Conservation (phyloP, 768 basidiomycete species). For the Pleurotus tuoliensis region DNA sequence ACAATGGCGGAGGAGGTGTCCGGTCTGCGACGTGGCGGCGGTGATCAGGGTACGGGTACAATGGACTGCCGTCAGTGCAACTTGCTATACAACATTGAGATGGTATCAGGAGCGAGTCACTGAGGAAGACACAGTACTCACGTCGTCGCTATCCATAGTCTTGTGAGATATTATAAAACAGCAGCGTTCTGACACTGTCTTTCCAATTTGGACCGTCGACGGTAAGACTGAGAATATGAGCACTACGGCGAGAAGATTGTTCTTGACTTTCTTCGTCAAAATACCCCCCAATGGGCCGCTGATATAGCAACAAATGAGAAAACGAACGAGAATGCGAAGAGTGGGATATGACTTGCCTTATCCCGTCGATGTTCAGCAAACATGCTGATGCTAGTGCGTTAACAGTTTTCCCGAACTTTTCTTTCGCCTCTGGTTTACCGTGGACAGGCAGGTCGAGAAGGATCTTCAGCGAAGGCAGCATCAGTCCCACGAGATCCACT, state of each 20-base stretch:
- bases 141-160: slow-evolving; percentile 66
- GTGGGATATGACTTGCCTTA: slow-evolving; percentile 63
- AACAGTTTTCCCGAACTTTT: slow-evolving; percentile 55
- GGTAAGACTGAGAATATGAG: slow-evolving; percentile 82
- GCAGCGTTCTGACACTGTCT: slow-evolving; percentile 74
- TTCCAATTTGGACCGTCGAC: slow-evolving; percentile 59
- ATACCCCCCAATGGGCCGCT: too few relatives aligned
- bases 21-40: slow-evolving; percentile 52
- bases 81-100: background rate
- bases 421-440: slow-evolving; percentile 34
- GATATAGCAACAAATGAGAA: too few relatives aligned
- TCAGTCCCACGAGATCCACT: slow-evolving; percentile 76
- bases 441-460: slow-evolving; percentile 55
- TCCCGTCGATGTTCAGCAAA: slow-evolving; percentile 82
- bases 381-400: slow-evolving; percentile 86
- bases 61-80: slow-evolving; percentile 82
- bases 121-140: too few relatives aligned
- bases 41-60: slow-evolving; percentile 82
- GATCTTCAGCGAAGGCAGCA: slow-evolving; percentile 73
- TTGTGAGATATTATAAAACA: slow-evolving; percentile 85
- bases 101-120: too few relatives aligned
- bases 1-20: slow-evolving; percentile 69
- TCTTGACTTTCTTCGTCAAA: slow-evolving; percentile 81
- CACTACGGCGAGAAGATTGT: slow-evolving; percentile 83
- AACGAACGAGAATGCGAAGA: too few relatives aligned